Evolutionary conservation across 768 basidiomycete genomes (phyloP).

Genomic region (Mycena maculata): DNA sequence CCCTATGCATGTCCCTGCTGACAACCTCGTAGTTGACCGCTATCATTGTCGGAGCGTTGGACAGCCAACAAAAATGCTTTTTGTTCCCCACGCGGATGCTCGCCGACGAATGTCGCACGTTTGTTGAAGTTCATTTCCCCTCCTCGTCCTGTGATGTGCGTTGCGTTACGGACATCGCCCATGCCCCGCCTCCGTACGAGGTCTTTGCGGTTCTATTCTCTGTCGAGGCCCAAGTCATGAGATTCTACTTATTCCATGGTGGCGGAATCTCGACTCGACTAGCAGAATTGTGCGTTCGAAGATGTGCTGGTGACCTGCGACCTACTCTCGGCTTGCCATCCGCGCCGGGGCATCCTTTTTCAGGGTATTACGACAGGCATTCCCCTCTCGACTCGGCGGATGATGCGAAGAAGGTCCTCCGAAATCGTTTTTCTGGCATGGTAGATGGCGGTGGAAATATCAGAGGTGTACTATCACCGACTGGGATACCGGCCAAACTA

Average conservation of each 20-base stretch:
- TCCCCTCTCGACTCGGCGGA: conserved; percentile 13
- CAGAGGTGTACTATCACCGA: conserved; percentile 54
- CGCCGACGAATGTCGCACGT: conserved; percentile 25
- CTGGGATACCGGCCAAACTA: no score
- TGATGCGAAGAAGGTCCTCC: conserved; percentile 24
- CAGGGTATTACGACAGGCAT: conserved; percentile 44
- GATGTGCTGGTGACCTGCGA: conserved; percentile 55
- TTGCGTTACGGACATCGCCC: conserved; percentile 12
- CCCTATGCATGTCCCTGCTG: neutral
- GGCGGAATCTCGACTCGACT: conserved; percentile 59
- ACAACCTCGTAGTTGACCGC: conserved; percentile 5
- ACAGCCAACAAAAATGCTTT: conserved; percentile 12
- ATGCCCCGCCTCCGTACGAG: conserved; percentile 15
- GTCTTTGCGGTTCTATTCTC: conserved; percentile 29
- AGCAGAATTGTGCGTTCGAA: conserved; percentile 56
- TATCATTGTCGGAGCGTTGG: conserved; percentile 9
- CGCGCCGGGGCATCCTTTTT: conserved; percentile 53
- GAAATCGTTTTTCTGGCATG: conserved; percentile 22
- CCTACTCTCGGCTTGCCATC: conserved; percentile 54
- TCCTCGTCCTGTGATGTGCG: conserved; percentile 22
- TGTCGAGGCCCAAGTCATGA: conserved; percentile 3
- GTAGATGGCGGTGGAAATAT: conserved; percentile 30
- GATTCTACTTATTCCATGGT: conserved; percentile 65
- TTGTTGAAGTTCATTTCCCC: conserved; percentile 12
- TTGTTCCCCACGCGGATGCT: conserved; percentile 23